These are phyloP conservation scores for Allium cepa DNA, from an alignment of 106 monocot genomes.

Conservation along the genomic window DNA sequence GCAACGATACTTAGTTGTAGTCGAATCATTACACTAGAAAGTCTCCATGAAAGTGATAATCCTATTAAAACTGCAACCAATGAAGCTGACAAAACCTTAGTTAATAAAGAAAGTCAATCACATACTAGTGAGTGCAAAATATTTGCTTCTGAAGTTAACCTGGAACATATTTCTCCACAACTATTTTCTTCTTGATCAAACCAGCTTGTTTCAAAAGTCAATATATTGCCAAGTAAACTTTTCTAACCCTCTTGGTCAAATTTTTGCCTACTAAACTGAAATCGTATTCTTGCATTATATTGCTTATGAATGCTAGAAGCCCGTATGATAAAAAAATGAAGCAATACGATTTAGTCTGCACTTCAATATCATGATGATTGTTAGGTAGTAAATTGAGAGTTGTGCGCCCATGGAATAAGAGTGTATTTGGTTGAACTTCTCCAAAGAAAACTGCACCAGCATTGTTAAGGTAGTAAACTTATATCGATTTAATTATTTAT, in stretches of 20 bases:
- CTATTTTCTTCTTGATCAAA: conserved; percentile 7
- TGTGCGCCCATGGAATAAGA: conserved; percentile 4
- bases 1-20: conserved; percentile 3
- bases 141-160: neutral
- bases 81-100: neutral
- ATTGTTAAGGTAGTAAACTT: no score
- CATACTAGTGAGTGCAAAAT: conserved; percentile 1
- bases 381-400: neutral
- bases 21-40: conserved; percentile 2
- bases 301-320: neutral
- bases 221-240: neutral
- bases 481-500: no score
- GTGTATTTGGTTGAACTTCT: neutral
- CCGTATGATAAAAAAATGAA: neutral
- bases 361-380: conserved; percentile 3
- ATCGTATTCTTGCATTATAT: neutral
- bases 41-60: conserved; percentile 3
- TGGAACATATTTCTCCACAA: neutral
- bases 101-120: conserved; percentile 2
- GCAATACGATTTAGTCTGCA: neutral
- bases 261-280: conserved; percentile 2
- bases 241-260: conserved; percentile 3
- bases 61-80: neutral
- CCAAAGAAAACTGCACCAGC: conserved; percentile 10
- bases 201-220: neutral